Evolutionary conservation across 768 basidiomycete genomes (phyloP).

Genomic region (Daedalea quercina): DNA sequence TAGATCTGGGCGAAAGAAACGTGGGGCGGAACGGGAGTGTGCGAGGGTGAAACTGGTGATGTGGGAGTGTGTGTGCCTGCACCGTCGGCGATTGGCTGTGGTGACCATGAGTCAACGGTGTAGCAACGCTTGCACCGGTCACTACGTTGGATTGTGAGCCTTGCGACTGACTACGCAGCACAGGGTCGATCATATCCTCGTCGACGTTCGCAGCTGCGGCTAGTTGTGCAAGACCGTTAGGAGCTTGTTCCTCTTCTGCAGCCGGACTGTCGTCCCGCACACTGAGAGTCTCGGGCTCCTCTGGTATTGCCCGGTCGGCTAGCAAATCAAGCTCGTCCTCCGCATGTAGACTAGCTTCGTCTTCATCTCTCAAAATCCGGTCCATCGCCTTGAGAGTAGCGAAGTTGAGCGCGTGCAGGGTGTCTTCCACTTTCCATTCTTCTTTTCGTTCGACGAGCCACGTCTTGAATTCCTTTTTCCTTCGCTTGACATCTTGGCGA

Average conservation of each 20-base stretch:
- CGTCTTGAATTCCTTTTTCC: constrained; percentile 15
- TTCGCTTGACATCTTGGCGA: constrained; percentile 20
- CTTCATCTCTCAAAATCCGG: constrained; percentile 25
- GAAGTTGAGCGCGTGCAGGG: constrained; percentile 23
- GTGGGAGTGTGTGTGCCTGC: neutral
- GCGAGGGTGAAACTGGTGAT: neutral
- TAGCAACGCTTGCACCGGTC: too few relatives aligned
- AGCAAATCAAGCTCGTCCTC: neutral
- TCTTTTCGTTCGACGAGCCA: constrained; percentile 18
- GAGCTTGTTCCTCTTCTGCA: neutral
- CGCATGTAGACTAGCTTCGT: constrained; percentile 11
- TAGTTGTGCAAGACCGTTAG: neutral
- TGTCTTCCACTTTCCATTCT: constrained; percentile 23
- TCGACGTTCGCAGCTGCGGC: neutral
- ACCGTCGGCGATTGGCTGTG: neutral
- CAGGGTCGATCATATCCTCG: constrained; percentile 25
- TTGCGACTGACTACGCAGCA: constrained; percentile 21
- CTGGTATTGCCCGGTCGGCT: neutral
- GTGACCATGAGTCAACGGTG: too few relatives aligned
- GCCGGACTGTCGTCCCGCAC: neutral
- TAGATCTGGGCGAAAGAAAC: neutral
- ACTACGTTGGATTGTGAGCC: neutral
- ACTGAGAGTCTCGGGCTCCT: neutral
- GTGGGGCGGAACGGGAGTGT: neutral
- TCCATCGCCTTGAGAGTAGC: constrained; percentile 30